These are phyloP conservation scores for Alternaria brassicicola DNA, from an alignment of 2,329 filamentous ascomycete genomes.

Conservation along the genomic window DNA sequence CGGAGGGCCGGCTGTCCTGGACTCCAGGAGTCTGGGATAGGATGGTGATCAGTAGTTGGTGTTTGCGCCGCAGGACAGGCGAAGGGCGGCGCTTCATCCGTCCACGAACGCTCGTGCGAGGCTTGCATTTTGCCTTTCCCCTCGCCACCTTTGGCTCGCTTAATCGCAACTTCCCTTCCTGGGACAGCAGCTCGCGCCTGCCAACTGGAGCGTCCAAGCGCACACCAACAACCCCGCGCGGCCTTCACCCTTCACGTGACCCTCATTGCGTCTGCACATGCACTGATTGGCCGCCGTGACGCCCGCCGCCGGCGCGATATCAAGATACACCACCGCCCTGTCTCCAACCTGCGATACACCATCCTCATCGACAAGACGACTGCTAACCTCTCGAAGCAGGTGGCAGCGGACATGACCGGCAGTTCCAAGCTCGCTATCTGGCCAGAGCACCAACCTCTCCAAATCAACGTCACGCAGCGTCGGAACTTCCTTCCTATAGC, in stretches of 20 bases:
- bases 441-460: not conserved
- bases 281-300: not conserved
- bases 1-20: not conserved
- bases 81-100: constrained; percentile 14
- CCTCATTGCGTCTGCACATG: not conserved
- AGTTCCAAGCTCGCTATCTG: not conserved
- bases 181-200: constrained; percentile 5
- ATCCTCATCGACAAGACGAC: not conserved
- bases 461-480: not conserved
- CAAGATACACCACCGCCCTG: not conserved
- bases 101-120: constrained; percentile 8
- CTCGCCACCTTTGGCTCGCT: constrained; percentile 12
- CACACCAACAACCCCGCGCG: not conserved
- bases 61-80: constrained; percentile 9
- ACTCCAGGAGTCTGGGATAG: not conserved
- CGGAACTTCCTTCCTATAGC: not conserved
- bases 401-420: not conserved
- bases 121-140: not conserved
- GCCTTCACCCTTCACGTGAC: not conserved
- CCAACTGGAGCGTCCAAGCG: not conserved
- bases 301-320: not conserved
- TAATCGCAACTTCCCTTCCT: constrained; percentile 10
- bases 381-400: not conserved
- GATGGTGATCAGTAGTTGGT: constrained; percentile 12
- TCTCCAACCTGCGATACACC: not conserved